A percentile compares a stretch with the other conserved stretches of the same genome.
Evolutionary conservation across 495 filamentous ascomycete species (phyloP).

Genomic region (Cryomyces antarcticus): DNA sequence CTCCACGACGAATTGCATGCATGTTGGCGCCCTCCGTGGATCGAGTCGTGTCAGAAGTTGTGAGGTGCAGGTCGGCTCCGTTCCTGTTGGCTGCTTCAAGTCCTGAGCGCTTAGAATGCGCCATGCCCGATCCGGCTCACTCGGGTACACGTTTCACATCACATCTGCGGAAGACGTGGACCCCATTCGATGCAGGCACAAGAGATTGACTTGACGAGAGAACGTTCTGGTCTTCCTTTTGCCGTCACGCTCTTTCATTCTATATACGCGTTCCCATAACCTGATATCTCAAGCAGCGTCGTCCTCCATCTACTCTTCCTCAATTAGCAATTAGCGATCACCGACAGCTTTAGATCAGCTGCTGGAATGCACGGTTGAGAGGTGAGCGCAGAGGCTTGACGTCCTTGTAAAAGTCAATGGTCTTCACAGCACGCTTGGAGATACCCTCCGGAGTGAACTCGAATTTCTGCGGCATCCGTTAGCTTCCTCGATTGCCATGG

Average conservation of each 20-base stretch:
- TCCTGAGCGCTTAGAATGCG: too few relatives aligned
- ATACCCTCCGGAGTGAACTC: slow-evolving; percentile 95
- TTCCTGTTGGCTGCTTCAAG: too few relatives aligned
- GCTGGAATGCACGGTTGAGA: slow-evolving; percentile 80
- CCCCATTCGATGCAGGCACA: too few relatives aligned
- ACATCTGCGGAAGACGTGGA: too few relatives aligned
- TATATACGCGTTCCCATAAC: background rate
- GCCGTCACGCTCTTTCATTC: background rate
- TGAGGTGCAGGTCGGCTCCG: too few relatives aligned
- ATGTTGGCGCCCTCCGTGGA: too few relatives aligned
- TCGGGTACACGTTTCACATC: too few relatives aligned
- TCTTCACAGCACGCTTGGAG: slow-evolving; percentile 77
- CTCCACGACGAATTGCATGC: too few relatives aligned
- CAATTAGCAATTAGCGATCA: background rate
- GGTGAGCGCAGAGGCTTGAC: slow-evolving; percentile 74
- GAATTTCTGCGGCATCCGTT: slow-evolving; percentile 52
- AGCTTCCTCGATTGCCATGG: background rate
- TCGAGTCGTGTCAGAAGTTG: too few relatives aligned
- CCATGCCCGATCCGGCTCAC: too few relatives aligned
- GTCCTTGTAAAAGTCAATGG: slow-evolving; percentile 93
- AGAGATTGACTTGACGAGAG: too few relatives aligned
- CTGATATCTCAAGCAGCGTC: background rate
- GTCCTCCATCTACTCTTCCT: background rate
- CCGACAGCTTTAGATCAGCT: slow-evolving; percentile 42
- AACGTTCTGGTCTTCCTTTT: background rate